Base-by-base conservation (phyloP, 371 early-diverging fungal species). In the Apophysomyces ossiformis region DNA sequence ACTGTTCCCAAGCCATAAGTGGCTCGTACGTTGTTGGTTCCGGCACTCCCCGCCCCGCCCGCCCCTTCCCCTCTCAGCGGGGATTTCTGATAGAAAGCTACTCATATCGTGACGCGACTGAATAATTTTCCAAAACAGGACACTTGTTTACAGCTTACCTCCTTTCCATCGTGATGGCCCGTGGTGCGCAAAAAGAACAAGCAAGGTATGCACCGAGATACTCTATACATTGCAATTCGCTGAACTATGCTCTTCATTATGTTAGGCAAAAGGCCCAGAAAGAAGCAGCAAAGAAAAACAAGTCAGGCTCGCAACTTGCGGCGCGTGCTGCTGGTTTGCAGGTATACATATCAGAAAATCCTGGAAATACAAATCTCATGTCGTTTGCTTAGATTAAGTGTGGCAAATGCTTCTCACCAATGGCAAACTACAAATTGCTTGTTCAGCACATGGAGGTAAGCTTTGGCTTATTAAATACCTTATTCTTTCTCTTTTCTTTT, bases 371-470 rank as follows among this genome's bases (percentile, higher is more conserved):
- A 43, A 18, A 57, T 43, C 50, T 60, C 16, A 63, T 26, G 36
- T 16, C 15, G 7, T 15, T 50, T 58, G 0, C 15, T 8, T 69
- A 82, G 82, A 72, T 82, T 62, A 76, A 79, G 35, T 81, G 83
- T 54, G 70, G 80, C 11, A 79, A 66, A 15, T 82, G 79, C 58
- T 66, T 81, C 41, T 63, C 63, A 60, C 72, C 66, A 26, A 70
- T 79, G 73, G 76, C 89, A 11, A 81, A 82, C 37, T 87, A 87
- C 64, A 89, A 87, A 37, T 67, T 85, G 21, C 64, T 89, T 54
- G 78, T 80, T 21, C 82, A 84, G 56, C 89, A 89, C 66, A 87
- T 89, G 86, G 86, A 83, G 62, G 86, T 82, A 75, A 66, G 66
- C 41, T 21, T 66, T 4, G 36, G 38, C 50, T 11, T 58, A 5